Percentiles rank a stretch among this genome's conserved stretches.
Evolutionary conservation across 2,329 filamentous ascomycete genomes (phyloP).

Genomic region (Pseudocercospora crystallina): DNA sequence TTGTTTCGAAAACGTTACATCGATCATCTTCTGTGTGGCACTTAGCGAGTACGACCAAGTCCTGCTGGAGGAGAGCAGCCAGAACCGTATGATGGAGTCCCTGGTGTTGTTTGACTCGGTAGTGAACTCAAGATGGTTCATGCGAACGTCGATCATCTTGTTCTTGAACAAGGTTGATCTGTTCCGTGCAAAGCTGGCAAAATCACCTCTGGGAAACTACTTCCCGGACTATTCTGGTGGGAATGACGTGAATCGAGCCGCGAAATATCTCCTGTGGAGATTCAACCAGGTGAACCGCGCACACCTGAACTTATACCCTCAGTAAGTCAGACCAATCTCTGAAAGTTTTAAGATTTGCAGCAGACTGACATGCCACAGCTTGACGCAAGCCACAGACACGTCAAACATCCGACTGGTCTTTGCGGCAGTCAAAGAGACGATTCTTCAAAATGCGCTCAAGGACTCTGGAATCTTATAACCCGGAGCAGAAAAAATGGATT

Average conservation of each 20-base stretch:
- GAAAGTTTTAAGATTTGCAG: background rate
- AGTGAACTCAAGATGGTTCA: conserved; percentile 98
- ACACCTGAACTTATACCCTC: conserved; percentile 93
- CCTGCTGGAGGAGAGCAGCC: conserved; percentile 91
- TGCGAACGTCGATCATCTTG: conserved; percentile 96
- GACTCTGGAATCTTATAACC: conserved; percentile 84
- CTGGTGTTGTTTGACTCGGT: conserved; percentile 95
- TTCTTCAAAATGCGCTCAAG: conserved; percentile 95
- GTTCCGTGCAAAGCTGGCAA: conserved; percentile 89
- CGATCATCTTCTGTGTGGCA: conserved; percentile 98
- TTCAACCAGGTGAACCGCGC: conserved; percentile 98
- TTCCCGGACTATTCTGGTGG: conserved; percentile 98
- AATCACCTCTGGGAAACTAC: conserved; percentile 89
- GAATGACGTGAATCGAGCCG: conserved; percentile 95
- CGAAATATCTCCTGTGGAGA: conserved; percentile 95
- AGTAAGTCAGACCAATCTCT: conserved; percentile 63
- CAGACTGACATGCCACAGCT: conserved; percentile 52
- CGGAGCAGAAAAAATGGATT: background rate
- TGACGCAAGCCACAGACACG: conserved; percentile 98
- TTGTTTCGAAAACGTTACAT: conserved; percentile 99
- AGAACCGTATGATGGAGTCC: conserved; percentile 99
- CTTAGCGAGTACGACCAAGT: conserved; percentile 98
- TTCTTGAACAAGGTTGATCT: conserved; percentile 99
- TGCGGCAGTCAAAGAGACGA: conserved; percentile 97
- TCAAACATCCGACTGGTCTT: conserved; percentile 98